phyloP scores from a whole-genome alignment of 169 alveolate genomes.

The Babesia bigemina region DNA sequence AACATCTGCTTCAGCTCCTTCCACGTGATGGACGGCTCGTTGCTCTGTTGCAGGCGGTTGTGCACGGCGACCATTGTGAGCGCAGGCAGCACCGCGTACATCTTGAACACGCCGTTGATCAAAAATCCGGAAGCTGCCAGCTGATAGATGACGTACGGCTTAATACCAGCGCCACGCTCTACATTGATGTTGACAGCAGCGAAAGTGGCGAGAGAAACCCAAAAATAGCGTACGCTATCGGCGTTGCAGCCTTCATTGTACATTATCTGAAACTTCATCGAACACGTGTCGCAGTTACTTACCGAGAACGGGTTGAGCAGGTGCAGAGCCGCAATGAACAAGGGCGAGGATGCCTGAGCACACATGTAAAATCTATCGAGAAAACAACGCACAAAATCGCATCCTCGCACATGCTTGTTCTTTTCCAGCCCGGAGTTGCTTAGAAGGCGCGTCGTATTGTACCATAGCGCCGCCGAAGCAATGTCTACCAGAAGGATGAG shows the following conservation, averaged over 20 bases:
- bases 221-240: conserved; percentile 22
- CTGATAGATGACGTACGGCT: conserved; percentile 15
- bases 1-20: conserved; percentile 18
- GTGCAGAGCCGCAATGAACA: conserved; percentile 14
- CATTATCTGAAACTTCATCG: neutral
- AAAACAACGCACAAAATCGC: conserved; percentile 1
- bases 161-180: neutral
- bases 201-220: conserved; percentile 23
- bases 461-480: conserved; percentile 33
- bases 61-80: conserved; percentile 25
- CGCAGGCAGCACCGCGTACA: conserved; percentile 45
- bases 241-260: conserved; percentile 26
- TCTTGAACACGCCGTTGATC: conserved; percentile 37
- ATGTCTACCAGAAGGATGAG: conserved; percentile 34
- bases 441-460: neutral
- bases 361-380: too few relatives aligned
- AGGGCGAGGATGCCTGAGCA: conserved; percentile 11
- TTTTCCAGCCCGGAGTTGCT: neutral
- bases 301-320: conserved; percentile 39
- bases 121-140: conserved; percentile 22
- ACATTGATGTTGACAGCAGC: conserved; percentile 10
- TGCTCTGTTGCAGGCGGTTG: conserved; percentile 3
- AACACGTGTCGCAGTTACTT: neutral
- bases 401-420: conserved; percentile 21
- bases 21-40: conserved; percentile 9